These are phyloP conservation scores for Phaffia rhodozyma DNA, from an alignment of 1,284 basidiomycete species.

Conservation along the genomic window DNA sequence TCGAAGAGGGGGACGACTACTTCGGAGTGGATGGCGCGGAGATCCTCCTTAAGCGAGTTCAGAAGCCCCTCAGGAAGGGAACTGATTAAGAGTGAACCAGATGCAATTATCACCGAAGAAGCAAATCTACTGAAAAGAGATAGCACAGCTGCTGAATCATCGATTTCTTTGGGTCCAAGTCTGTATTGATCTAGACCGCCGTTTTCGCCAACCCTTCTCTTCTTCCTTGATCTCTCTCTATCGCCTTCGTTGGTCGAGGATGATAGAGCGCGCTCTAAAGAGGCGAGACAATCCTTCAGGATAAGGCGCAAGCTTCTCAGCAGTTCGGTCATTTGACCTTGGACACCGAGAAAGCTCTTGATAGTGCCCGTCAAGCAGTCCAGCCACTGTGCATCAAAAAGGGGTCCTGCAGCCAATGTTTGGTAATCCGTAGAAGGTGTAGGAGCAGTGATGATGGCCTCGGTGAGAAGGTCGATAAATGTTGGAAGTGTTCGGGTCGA, in stretches of 20 bases:
- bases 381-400: constrained; percentile 4
- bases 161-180: not conserved
- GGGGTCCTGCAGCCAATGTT: not conserved
- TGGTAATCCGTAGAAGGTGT: not conserved
- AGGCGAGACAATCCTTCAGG: too few species aligned
- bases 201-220: not conserved
- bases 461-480: constrained; percentile 5
- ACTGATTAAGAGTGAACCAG: constrained; percentile 2
- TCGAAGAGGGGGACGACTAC: not conserved
- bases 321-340: constrained; percentile 12
- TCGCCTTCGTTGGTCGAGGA: not conserved
- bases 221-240: constrained; percentile 16
- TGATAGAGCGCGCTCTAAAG: too few species aligned
- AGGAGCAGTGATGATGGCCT: not conserved
- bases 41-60: not conserved
- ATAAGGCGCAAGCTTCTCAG: not conserved
- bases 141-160: not conserved
- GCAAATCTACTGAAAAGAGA: constrained; percentile 10
- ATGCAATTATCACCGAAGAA: not conserved
- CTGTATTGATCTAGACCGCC: too few species aligned
- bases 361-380: constrained; percentile 1
- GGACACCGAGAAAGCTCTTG: constrained; percentile 5
- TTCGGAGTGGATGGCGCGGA: not conserved
- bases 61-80: constrained; percentile 10
- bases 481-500: constrained; percentile 10